Evolutionary conservation across 192 early-diverging fungal species (phyloP).

Genomic region (Backusella liffmaniae): DNA sequence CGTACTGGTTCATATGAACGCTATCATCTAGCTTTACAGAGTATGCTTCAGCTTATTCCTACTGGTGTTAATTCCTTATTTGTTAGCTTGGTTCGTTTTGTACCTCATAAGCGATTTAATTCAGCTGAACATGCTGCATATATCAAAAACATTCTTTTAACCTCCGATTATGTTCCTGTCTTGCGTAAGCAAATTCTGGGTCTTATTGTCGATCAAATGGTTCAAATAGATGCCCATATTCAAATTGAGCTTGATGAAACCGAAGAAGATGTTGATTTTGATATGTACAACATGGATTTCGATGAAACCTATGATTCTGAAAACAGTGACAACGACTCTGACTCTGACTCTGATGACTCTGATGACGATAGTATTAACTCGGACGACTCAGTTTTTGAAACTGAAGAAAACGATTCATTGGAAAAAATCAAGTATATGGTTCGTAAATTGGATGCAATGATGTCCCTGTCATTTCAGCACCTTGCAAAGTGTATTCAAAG

Average conservation of each 20-base stretch:
- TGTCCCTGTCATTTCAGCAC: slow-evolving; percentile 63
- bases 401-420: slow-evolving; percentile 6
- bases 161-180: slow-evolving; percentile 74
- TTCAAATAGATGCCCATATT: slow-evolving; percentile 93
- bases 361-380: slow-evolving; percentile 11
- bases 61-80: slow-evolving; percentile 63
- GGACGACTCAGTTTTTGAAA: slow-evolving; percentile 34
- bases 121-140: slow-evolving; percentile 59
- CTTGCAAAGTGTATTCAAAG: slow-evolving; percentile 36
- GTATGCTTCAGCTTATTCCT: slow-evolving; percentile 68
- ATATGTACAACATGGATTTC: slow-evolving; percentile 37
- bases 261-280: slow-evolving; percentile 55
- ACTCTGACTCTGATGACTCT: slow-evolving; percentile 41
- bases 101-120: slow-evolving; percentile 73
- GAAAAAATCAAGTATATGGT: slow-evolving; percentile 53
- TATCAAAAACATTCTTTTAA: slow-evolving; percentile 71
- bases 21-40: slow-evolving; percentile 58
- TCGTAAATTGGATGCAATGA: slow-evolving; percentile 72
- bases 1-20: slow-evolving; percentile 50
- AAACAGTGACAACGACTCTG: slow-evolving; percentile 36
- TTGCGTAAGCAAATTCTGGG: slow-evolving; percentile 69
- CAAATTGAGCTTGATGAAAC: slow-evolving; percentile 88
- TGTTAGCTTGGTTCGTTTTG: slow-evolving; percentile 56
- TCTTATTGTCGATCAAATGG: slow-evolving; percentile 75
- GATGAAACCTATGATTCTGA: slow-evolving; percentile 38